Conservation (phyloP, 2,329 filamentous ascomycete genomes). For the Fusarium nygamai region DNA sequence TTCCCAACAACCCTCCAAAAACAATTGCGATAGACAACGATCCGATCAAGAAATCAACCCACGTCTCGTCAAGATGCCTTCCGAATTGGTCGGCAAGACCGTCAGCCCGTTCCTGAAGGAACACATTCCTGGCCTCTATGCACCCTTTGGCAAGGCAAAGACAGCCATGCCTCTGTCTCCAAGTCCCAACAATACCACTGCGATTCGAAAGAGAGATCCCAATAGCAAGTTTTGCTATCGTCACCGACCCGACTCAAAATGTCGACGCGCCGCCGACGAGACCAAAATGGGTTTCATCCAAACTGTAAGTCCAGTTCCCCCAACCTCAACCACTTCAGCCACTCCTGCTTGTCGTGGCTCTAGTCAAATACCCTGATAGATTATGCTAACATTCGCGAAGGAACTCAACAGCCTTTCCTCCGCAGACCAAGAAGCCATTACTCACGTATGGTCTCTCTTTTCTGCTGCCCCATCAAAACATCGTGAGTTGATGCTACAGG, state of each 20-base stretch:
- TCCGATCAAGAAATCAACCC: constrained; percentile 60
- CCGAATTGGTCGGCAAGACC: constrained; percentile 77
- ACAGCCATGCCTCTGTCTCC: constrained; percentile 34
- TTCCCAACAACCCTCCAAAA: constrained; percentile 46
- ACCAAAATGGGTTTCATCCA: constrained; percentile 96
- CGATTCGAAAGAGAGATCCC: constrained; percentile 59
- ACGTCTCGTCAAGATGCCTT: constrained; percentile 66
- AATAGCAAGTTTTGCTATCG: constrained; percentile 97
- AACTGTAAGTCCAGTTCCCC: constrained; percentile 65
- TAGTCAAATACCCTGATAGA: background rate
- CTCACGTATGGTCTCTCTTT: constrained; percentile 97
- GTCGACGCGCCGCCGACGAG: constrained; percentile 90
- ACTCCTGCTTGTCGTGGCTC: background rate
- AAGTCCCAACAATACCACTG: constrained; percentile 23
- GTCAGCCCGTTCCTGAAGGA: constrained; percentile 89
- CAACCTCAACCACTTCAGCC: background rate
- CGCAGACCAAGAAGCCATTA: constrained; percentile 92
- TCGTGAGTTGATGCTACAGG: constrained; percentile 94
- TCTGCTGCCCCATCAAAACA: constrained; percentile 94
- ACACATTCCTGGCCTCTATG: constrained; percentile 90
- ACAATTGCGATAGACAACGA: constrained; percentile 63
- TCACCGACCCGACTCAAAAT: constrained; percentile 93
- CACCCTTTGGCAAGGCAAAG: constrained; percentile 73
- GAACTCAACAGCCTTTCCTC: constrained; percentile 84
- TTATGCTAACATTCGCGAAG: constrained; percentile 51